Percentiles rank a stretch among this genome's conserved stretches.
phyloP scores from a whole-genome alignment of 441 rosid genomes.

The Pelargonium fulgidum region DNA sequence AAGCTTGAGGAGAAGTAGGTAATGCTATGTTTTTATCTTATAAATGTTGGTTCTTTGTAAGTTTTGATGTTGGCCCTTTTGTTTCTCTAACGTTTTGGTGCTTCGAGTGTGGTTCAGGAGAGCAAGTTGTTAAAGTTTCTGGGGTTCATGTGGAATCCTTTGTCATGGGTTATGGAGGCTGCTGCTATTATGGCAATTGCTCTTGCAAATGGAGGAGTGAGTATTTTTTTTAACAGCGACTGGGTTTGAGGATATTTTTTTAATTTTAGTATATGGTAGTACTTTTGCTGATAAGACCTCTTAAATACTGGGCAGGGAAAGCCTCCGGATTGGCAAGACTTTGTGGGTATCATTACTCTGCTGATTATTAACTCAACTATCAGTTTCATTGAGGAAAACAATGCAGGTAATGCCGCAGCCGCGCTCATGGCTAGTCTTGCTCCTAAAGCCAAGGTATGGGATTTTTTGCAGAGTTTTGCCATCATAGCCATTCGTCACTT shows the following conservation, averaged over 20 bases:
- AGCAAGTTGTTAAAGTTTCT: constrained; percentile 31
- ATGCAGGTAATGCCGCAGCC: constrained; percentile 72
- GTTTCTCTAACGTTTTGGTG: neutral
- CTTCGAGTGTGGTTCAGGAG: constrained; percentile 14
- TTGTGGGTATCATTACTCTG: constrained; percentile 46
- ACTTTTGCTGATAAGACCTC: neutral
- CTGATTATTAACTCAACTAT: constrained; percentile 63
- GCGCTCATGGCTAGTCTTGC: constrained; percentile 79
- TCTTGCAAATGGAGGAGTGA: constrained; percentile 69
- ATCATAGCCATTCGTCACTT: too few relatives aligned
- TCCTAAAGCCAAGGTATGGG: constrained; percentile 39
- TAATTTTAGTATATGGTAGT: too few relatives aligned
- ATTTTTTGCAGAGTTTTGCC: too few relatives aligned
- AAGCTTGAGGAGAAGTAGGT: too few relatives aligned
- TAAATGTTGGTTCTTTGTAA: too few relatives aligned
- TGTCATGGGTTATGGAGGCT: constrained; percentile 47
- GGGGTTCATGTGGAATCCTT: constrained; percentile 71
- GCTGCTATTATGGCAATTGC: constrained; percentile 62
- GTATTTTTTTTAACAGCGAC: neutral
- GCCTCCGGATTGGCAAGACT: constrained; percentile 6
- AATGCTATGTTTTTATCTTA: too few relatives aligned
- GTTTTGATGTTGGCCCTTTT: neutral
- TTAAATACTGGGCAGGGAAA: constrained; percentile 28
- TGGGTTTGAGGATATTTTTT: neutral
- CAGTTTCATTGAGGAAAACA: constrained; percentile 67